Evolutionary conservation across 2,329 filamentous ascomycete species (phyloP).

Genomic region (Bipolaris sorokiniana): DNA sequence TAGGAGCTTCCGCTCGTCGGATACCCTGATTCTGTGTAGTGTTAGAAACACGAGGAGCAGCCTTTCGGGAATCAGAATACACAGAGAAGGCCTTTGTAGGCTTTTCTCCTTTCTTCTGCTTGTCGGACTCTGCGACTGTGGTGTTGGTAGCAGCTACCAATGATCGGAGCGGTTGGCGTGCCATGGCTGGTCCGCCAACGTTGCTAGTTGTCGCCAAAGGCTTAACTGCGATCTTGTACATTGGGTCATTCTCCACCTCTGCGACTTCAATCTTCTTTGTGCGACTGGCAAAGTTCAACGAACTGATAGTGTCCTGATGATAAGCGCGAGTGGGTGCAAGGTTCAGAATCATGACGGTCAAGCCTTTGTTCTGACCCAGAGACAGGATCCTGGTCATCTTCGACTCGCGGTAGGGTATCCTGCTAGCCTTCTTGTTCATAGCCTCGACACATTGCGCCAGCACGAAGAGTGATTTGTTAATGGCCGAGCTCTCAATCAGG

Average conservation of each 20-base stretch:
- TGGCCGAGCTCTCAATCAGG: conserved; percentile 91
- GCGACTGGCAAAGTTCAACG: conserved; percentile 90
- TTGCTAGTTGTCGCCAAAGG: conserved; percentile 47
- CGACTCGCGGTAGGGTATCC: conserved; percentile 91
- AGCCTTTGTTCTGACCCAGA: conserved; percentile 90
- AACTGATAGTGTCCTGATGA: conserved; percentile 91
- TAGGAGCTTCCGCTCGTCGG: conserved; percentile 50
- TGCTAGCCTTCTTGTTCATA: conserved; percentile 74
- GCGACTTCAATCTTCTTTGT: conserved; percentile 96
- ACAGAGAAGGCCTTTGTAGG: conserved; percentile 86
- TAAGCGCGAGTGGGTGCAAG: conserved; percentile 90
- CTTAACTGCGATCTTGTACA: conserved; percentile 62
- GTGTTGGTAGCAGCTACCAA: conserved; percentile 78
- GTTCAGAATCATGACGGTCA: conserved; percentile 96
- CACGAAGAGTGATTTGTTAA: conserved; percentile 97
- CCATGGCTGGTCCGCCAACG: conserved; percentile 49
- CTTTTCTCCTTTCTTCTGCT: conserved; percentile 64
- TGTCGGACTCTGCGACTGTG: conserved; percentile 63
- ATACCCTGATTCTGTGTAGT: conserved; percentile 43
- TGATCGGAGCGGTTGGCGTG: conserved; percentile 79
- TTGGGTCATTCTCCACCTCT: conserved; percentile 93
- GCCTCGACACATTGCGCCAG: conserved; percentile 94
- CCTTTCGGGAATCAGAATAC: conserved; percentile 69
- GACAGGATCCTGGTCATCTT: conserved; percentile 97
- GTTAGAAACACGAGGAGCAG: conserved; percentile 37